Evolutionary conservation across 805 yeast genomes (phyloP), one percentile per base, ranked within the genome.

Genomic region (Saturnispora galanensis): DNA sequence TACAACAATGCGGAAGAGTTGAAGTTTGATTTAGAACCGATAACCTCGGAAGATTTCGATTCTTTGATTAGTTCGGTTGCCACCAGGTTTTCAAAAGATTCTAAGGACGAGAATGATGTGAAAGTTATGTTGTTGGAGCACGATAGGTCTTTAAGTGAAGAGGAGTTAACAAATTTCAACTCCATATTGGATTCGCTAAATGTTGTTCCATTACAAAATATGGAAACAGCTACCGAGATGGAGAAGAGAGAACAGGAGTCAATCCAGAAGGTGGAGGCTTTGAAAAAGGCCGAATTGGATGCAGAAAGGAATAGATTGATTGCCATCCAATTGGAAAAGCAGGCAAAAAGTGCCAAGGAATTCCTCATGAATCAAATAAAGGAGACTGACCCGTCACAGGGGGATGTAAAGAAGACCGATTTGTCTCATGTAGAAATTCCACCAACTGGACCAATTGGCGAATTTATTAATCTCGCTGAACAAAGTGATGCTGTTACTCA

Each of bases 1-100:
- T 47, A 48, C 7, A 50, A 45, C 21, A 57, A 60, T 31, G 58
- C 65, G 12, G 50, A 48, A 28, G 39, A 42, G 9, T 39, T 60
- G 13, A 46, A 45, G 16, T 55, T 50, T 46, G 50, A 52, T 3
- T 32, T 54, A 21, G 41, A 48, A 13, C 33, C 38, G 5, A 30
- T 47, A 3, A 26, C 42, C 29, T 47, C 51, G 31, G 39, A 34
- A 2, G 51, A 52, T 29, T 36, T 47, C 41, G 48, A 51, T 29
- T 13, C 29, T 11, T 30, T 48, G n/a, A 31, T 33, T 11, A 26
- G 18, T 31, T 33, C 33, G 26, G 44, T 43, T 10, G 35, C 40
- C 17, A 39, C 38, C 5, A 47, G 45, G 34, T 50, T 46, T 39
- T 46, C 51, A 1, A 50, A 44, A 33, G 54, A 50, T 8, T 42